Evolutionary conservation across 257 asterid species (phyloP).

Genomic region (Verbena officinalis): DNA sequence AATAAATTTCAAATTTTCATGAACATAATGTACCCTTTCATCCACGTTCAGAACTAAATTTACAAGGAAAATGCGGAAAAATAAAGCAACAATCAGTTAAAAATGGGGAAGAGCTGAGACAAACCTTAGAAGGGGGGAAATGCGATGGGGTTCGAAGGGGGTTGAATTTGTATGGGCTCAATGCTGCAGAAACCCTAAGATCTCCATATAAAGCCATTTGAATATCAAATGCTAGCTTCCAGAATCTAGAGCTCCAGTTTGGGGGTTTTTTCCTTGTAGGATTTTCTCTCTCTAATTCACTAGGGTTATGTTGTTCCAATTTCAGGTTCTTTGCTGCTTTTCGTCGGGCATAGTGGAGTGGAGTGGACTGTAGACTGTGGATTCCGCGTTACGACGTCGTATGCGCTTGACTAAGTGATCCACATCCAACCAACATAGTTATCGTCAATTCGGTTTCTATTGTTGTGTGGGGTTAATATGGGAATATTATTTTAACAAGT

Average conservation of each 20-base stretch:
- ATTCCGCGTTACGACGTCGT: conserved; percentile 28
- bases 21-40: conserved; percentile 11
- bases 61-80: conserved; percentile 7
- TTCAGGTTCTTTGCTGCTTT: conserved; percentile 4
- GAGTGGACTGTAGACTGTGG: background rate
- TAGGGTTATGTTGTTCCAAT: conserved; percentile 31
- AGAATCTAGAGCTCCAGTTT: background rate
- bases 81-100: background rate
- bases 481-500: too few species aligned
- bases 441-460: background rate
- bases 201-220: conserved; percentile 71
- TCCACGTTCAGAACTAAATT: conserved; percentile 3
- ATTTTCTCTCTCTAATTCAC: conserved; percentile 22
- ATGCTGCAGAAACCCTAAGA: conserved; percentile 75
- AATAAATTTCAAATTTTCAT: conserved; percentile 1
- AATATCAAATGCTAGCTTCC: conserved; percentile 17
- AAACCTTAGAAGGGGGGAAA: conserved; percentile 69
- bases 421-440: background rate
- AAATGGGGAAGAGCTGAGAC: background rate
- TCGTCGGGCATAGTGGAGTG: background rate
- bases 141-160: conserved; percentile 48
- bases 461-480: too few species aligned
- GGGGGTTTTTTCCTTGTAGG: background rate
- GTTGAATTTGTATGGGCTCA: conserved; percentile 58
- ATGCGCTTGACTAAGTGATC: background rate